phyloP scores from a whole-genome alignment of 306 rosid species.

The Parietaria judaica region DNA sequence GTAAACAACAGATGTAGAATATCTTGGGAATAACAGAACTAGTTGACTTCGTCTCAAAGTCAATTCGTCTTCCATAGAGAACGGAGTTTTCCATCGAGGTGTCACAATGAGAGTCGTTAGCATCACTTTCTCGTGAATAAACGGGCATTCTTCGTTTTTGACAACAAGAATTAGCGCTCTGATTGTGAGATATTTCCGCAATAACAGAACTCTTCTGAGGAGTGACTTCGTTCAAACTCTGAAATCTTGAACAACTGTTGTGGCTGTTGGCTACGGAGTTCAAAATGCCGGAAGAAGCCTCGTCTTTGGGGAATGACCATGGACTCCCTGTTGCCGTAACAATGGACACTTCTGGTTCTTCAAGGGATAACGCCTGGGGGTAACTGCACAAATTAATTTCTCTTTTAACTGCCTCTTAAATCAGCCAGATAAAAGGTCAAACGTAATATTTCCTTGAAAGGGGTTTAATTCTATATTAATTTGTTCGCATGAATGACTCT shows the following conservation, averaged over 20 bases:
- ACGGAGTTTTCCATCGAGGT: conserved; percentile 23
- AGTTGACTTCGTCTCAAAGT: conserved; percentile 16
- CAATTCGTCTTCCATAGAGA: conserved; percentile 22
- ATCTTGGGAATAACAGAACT: conserved; percentile 32
- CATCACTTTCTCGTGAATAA: conserved; percentile 30
- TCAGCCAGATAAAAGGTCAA: conserved; percentile 4
- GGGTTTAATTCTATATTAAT: no score
- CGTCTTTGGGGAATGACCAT: conserved; percentile 36
- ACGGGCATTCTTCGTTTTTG: conserved; percentile 61
- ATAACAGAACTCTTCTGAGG: conserved; percentile 43
- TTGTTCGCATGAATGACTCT: no score
- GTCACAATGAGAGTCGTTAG: conserved; percentile 27
- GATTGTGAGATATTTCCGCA: conserved; percentile 47
- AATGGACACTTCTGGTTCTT: conserved; percentile 42
- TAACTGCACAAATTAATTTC: conserved; percentile 37
- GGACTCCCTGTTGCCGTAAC: conserved; percentile 40
- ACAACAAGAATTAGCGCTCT: conserved; percentile 75
- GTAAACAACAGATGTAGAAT: conserved; percentile 51
- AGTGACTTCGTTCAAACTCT: conserved; percentile 35
- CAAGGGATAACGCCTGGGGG: conserved; percentile 32
- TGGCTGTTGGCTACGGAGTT: conserved; percentile 18
- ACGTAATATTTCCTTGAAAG: background rate
- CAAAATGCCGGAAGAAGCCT: conserved; percentile 30
- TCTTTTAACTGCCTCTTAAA: background rate
- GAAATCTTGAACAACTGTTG: conserved; percentile 29